Conservation (phyloP, 2,329 filamentous ascomycete species). For the Emericellopsis atlantica region DNA sequence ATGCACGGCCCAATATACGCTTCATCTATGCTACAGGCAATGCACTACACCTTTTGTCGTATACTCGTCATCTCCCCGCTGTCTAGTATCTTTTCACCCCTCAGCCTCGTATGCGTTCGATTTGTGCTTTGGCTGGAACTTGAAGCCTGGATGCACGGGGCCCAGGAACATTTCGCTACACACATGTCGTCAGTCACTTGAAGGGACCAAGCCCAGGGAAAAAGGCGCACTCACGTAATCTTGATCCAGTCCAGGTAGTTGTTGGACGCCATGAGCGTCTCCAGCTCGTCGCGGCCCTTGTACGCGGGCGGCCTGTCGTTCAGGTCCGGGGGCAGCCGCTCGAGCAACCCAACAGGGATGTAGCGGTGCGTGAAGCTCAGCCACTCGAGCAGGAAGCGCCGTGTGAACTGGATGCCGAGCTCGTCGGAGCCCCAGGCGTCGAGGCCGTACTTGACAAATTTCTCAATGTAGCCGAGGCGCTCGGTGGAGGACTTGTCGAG, state of each 20-base stretch:
- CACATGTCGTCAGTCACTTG: constrained; percentile 6
- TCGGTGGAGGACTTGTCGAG: constrained; percentile 89
- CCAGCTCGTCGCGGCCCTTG: constrained; percentile 74
- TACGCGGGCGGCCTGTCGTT: constrained; percentile 84
- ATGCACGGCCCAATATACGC: too few species aligned
- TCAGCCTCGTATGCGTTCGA: constrained; percentile 80
- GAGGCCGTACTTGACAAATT: constrained; percentile 80
- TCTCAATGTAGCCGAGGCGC: constrained; percentile 73
- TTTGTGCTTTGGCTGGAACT: constrained; percentile 96
- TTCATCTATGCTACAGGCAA: too few species aligned
- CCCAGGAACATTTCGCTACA: constrained; percentile 93
- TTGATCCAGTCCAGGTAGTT: constrained; percentile 99
- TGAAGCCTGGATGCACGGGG: constrained; percentile 78
- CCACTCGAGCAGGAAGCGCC: constrained; percentile 90
- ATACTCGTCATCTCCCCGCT: background rate
- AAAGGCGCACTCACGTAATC: constrained; percentile 58
- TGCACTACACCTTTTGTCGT: too few species aligned
- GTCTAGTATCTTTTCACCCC: constrained; percentile 22
- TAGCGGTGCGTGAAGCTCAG: constrained; percentile 89
- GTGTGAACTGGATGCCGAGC: constrained; percentile 78
- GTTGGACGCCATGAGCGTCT: constrained; percentile 80
- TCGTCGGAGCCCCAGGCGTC: constrained; percentile 96
- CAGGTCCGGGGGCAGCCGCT: constrained; percentile 75
- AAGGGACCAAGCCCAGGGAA: background rate
- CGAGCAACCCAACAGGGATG: constrained; percentile 77